A percentile compares a stretch with the other conserved stretches of the same genome.
Conservation (phyloP, 805 yeast genomes). For the Starmera quercuum region DNA sequence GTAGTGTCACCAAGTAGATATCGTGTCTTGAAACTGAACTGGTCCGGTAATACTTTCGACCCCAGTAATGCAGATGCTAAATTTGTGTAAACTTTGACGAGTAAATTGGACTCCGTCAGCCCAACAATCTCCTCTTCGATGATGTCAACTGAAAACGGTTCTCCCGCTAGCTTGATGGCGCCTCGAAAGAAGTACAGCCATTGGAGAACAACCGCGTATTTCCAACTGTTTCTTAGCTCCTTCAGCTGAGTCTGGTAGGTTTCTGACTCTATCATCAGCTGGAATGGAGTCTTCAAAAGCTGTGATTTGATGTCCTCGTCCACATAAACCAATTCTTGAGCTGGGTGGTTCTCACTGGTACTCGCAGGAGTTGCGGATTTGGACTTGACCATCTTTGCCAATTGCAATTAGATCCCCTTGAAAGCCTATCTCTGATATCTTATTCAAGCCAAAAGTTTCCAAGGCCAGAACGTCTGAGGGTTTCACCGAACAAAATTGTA, state of each 20-base stretch:
- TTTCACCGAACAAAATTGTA: no score
- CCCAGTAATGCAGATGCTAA: conserved; percentile 15
- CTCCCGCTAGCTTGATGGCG: conserved; percentile 39
- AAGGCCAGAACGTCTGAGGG: no score
- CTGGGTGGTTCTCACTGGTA: conserved; percentile 19
- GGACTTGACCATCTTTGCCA: no score
- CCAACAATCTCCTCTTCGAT: conserved; percentile 57
- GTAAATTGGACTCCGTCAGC: conserved; percentile 31
- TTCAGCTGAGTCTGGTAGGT: conserved; percentile 22
- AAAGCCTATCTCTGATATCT: no score
- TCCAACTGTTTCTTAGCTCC: conserved; percentile 27
- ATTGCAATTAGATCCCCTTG: no score
- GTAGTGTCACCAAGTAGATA: conserved; percentile 18
- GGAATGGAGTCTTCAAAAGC: conserved; percentile 31
- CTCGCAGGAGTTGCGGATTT: conserved; percentile 11
- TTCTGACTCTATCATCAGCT: conserved; percentile 30
- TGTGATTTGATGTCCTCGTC: conserved; percentile 27
- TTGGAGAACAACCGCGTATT: conserved; percentile 35
- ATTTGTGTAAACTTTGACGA: conserved; percentile 31
- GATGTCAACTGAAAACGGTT: conserved; percentile 46
- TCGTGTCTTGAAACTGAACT: conserved; percentile 19
- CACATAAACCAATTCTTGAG: conserved; percentile 14
- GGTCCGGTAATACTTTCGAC: conserved; percentile 14
- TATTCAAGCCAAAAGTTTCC: no score
- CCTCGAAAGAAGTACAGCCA: conserved; percentile 53